Conservation (phyloP, 176 grass and related monocot species). For the maize (Zea mays) region Zm-B73-REFERENCE-NAM-5.0 NC_050096.1:140972001-140972500, state of each 20-base stretch:
- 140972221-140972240: neutral
- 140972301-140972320: neutral
- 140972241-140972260: neutral
- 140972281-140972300: neutral
- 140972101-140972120: neutral
- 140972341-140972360: neutral
- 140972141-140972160: conserved; percentile 6
- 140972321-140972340: neutral
- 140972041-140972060: neutral
- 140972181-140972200: neutral
- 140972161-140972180: neutral
- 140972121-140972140: neutral
- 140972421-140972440: neutral
- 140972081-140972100: neutral
- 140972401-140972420: neutral
- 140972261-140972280: neutral
- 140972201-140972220: neutral
- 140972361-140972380: neutral
- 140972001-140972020: neutral
- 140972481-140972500: neutral
- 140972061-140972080: neutral
- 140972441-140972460: neutral
- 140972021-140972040: neutral
- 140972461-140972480: neutral
- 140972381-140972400: neutral